These are phyloP conservation scores for Phytophthora macrochlamydospora DNA, from an alignment of 352 stramenopile species.

Conservation along the genomic window DNA sequence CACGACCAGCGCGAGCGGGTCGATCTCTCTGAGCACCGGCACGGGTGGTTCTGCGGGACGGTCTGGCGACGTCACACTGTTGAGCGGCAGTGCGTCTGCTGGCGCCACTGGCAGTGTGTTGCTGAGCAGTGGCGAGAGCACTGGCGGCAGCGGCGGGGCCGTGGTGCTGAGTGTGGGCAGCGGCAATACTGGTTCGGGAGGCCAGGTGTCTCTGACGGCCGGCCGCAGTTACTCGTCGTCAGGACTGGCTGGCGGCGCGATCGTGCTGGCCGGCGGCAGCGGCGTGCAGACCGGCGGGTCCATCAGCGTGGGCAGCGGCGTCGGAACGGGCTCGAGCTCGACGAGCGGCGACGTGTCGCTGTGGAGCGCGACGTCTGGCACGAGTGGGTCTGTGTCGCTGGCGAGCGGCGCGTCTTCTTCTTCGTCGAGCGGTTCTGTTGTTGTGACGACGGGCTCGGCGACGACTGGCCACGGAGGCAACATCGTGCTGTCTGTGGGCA, in stretches of 20 bases:
- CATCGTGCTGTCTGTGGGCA: conserved; percentile 5
- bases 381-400: conserved; percentile 6
- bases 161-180: conserved; percentile 3
- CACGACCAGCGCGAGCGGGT: conserved; percentile 24
- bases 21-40: conserved; percentile 22
- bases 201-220: conserved; percentile 14
- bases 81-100: conserved; percentile 10
- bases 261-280: neutral
- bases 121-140: conserved; percentile 18
- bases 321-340: neutral
- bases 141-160: conserved; percentile 25
- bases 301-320: neutral
- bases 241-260: conserved; percentile 5
- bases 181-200: conserved; percentile 1
- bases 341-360: conserved; percentile 10
- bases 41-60: conserved; percentile 13
- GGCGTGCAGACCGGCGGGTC: neutral
- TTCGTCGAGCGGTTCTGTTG: neutral
- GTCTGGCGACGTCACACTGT: conserved; percentile 13
- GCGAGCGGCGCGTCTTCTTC: conserved; percentile 7
- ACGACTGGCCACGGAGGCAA: conserved; percentile 11
- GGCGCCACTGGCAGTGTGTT: conserved; percentile 16
- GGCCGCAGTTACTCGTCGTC: conserved; percentile 3
- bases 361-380: conserved; percentile 7
- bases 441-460: conserved; percentile 8